Percentiles rank a stretch among this genome's conserved stretches.
Evolutionary conservation across 2,329 filamentous ascomycete species (phyloP).

Genomic region (Diplodia corticola): DNA sequence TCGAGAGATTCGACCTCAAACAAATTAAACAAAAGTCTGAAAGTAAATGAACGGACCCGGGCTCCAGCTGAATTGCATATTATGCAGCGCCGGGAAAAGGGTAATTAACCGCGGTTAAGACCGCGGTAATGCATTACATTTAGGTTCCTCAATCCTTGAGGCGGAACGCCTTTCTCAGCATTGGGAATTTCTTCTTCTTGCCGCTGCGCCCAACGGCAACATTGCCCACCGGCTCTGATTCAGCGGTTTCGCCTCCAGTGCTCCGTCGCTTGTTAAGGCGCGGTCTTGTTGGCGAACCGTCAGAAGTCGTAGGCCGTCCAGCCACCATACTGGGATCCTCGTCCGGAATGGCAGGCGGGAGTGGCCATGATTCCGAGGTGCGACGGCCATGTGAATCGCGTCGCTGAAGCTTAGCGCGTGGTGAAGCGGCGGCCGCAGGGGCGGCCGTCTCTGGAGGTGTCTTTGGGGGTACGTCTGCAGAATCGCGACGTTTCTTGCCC

Average conservation of each 20-base stretch:
- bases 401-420: slow-evolving; percentile 48
- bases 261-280: slow-evolving; percentile 29
- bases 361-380: slow-evolving; percentile 48
- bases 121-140: not conserved
- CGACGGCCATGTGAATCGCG: slow-evolving; percentile 33
- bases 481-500: slow-evolving; percentile 59
- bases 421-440: slow-evolving; percentile 32
- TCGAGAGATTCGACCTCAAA: slow-evolving; percentile 2
- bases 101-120: not conserved
- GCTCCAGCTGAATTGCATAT: not conserved
- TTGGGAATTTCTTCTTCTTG: slow-evolving; percentile 67
- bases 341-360: slow-evolving; percentile 36
- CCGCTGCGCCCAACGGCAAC: slow-evolving; percentile 38
- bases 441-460: slow-evolving; percentile 21
- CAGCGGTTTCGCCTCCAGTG: not conserved
- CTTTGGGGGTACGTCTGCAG: not conserved
- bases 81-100: not conserved
- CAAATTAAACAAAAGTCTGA: not conserved
- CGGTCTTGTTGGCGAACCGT: slow-evolving; percentile 29
- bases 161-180: slow-evolving; percentile 65
- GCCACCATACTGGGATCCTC: slow-evolving; percentile 24
- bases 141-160: slow-evolving; percentile 50
- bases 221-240: not conserved
- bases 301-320: slow-evolving; percentile 35
- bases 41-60: not conserved